Evolutionary conservation across 1,284 basidiomycete species (phyloP).

Genomic region (Peniophora sp.): DNA sequence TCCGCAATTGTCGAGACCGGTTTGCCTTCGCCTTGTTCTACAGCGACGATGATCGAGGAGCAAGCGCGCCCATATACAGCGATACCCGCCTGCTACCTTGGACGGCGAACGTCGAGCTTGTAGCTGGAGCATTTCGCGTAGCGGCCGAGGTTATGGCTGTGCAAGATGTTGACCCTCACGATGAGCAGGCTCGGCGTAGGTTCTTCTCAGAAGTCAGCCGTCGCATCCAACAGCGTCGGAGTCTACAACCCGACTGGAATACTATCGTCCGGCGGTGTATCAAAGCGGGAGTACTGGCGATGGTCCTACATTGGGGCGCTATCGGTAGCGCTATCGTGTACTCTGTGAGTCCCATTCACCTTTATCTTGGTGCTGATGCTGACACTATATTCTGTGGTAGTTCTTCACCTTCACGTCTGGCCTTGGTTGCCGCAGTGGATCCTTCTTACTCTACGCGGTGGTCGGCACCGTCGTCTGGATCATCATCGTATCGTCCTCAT

Average conservation of each 20-base stretch:
- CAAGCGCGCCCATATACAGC: neutral
- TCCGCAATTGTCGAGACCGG: neutral
- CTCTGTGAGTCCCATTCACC: neutral
- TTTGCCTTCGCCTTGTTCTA: too few relatives aligned
- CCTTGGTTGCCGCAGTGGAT: neutral
- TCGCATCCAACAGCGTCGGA: neutral
- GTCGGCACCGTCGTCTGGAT: neutral
- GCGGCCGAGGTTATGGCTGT: neutral
- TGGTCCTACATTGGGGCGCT: neutral
- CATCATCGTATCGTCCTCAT: neutral
- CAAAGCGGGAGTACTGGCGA: neutral
- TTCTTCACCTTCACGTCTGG: neutral
- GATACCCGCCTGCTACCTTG: neutral
- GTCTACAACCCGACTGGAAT: too few relatives aligned
- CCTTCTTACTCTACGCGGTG: neutral
- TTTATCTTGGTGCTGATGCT: neutral
- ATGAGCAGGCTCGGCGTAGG: too few relatives aligned
- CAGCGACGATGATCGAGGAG: neutral
- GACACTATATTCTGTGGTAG: neutral
- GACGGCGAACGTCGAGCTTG: neutral
- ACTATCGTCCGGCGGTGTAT: too few relatives aligned
- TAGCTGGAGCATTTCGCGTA: neutral
- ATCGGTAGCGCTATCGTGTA: neutral
- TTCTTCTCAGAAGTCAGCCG: neutral
- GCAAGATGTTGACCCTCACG: too few relatives aligned